These are phyloP conservation scores for Heliamphora exappendiculata DNA, from an alignment of 148 eudicot species.

Conservation along the genomic window DNA sequence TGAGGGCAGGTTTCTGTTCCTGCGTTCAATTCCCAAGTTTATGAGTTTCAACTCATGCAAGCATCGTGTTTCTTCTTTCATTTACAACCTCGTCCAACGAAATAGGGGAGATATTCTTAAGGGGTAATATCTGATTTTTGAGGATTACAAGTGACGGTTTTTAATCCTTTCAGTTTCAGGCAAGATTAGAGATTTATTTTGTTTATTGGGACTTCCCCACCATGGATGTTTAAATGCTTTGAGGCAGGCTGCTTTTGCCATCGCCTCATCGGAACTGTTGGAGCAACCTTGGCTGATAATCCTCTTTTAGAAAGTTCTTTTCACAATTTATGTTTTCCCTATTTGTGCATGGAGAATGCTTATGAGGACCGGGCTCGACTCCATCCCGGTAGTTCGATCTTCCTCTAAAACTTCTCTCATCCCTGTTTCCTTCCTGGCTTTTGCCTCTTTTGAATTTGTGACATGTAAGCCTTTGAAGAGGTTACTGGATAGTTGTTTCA, in stretches of 20 bases:
- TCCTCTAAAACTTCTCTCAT: too few species aligned
- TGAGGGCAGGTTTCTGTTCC: background rate
- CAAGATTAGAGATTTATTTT: background rate
- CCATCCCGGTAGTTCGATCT: too few species aligned
- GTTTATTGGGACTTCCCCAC: background rate
- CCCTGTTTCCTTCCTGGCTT: background rate
- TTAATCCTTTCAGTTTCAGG: constrained; percentile 1
- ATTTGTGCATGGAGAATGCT: too few species aligned
- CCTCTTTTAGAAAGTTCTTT: background rate
- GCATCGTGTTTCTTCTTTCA: background rate
- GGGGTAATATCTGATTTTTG: background rate
- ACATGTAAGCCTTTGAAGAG: background rate
- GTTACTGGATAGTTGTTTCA: background rate
- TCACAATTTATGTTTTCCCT: background rate
- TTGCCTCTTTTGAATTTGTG: background rate
- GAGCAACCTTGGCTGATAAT: background rate
- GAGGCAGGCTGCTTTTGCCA: background rate
- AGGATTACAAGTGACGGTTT: background rate
- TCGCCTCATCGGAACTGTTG: too few species aligned
- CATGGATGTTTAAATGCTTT: background rate
- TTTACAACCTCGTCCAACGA: background rate
- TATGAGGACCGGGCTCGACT: too few species aligned
- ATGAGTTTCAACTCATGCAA: background rate
- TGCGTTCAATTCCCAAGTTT: background rate
- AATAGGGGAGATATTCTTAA: background rate